Percentiles rank a stretch among this genome's conserved stretches.
These are phyloP conservation scores for Mycena galericulata DNA, from an alignment of 768 basidiomycete genomes.

Conservation along the genomic window DNA sequence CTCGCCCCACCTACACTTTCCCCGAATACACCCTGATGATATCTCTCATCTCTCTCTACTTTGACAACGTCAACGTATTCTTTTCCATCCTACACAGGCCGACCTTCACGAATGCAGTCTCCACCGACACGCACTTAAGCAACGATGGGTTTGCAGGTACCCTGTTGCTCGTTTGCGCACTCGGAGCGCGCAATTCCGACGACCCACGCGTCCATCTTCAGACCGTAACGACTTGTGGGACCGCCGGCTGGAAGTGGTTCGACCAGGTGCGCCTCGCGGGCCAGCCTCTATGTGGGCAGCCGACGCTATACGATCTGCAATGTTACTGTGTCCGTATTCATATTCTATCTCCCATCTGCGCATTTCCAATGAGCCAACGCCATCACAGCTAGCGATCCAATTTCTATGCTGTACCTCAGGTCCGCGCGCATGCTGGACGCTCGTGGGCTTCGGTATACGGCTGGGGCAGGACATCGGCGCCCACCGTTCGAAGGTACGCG, in stretches of 20 bases:
- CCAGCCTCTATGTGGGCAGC: conserved; percentile 41
- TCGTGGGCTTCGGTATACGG: conserved; percentile 55
- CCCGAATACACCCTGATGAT: conserved; percentile 52
- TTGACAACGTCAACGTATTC: conserved; percentile 53
- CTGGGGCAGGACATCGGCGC: conserved; percentile 59
- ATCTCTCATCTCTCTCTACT: conserved; percentile 62
- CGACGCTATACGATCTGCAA: conserved; percentile 57
- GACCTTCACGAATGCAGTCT: conserved; percentile 53
- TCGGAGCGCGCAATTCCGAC: conserved; percentile 50
- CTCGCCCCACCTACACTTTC: conserved; percentile 40
- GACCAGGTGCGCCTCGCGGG: conserved; percentile 49
- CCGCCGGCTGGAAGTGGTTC: conserved; percentile 58
- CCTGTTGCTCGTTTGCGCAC: conserved; percentile 64
- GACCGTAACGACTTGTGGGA: not conserved
- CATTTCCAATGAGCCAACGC: not conserved
- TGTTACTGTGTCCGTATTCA: conserved; percentile 43
- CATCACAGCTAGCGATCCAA: conserved; percentile 45
- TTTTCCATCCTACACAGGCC: conserved; percentile 58
- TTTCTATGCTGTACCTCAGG: conserved; percentile 41
- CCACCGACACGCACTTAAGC: conserved; percentile 48
- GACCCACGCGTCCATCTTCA: conserved; percentile 54
- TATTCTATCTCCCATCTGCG: conserved; percentile 20
- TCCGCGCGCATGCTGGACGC: conserved; percentile 48
- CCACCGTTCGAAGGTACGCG: conserved; percentile 50
- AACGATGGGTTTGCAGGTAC: conserved; percentile 55